These are phyloP conservation scores for Cucumis cinereus DNA, from an alignment of 306 rosid species.

Conservation along the genomic window DNA sequence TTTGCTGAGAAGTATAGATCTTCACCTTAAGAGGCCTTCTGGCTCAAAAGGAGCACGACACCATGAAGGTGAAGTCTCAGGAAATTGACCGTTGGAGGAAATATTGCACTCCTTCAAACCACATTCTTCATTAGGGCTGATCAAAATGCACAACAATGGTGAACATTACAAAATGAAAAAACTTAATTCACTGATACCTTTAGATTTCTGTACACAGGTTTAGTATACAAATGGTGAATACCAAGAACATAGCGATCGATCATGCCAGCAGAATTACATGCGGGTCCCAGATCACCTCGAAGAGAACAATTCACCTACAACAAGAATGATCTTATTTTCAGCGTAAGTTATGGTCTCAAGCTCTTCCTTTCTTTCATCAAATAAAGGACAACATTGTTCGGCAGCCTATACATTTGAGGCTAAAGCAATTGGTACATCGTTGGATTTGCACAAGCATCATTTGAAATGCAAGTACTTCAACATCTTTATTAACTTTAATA, in stretches of 20 bases:
- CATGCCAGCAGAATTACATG: constrained; percentile 86
- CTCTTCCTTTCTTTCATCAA: neutral
- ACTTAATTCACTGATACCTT: constrained; percentile 37
- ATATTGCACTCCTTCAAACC: constrained; percentile 68
- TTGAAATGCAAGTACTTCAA: neutral
- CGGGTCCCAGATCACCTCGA: constrained; percentile 87
- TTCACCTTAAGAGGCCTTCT: constrained; percentile 85
- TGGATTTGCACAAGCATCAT: neutral
- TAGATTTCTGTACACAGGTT: constrained; percentile 75
- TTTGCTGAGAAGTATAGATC: constrained; percentile 10
- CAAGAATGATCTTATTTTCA: constrained; percentile 14
- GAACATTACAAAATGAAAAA: constrained; percentile 7
- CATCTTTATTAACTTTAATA: too few species aligned
- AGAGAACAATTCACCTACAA: constrained; percentile 74
- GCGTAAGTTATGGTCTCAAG: neutral
- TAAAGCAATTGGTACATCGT: neutral
- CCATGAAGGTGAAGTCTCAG: constrained; percentile 74
- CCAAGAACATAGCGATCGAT: constrained; percentile 78
- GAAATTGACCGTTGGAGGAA: constrained; percentile 34
- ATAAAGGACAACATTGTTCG: neutral
- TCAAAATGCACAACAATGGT: neutral
- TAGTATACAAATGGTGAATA: constrained; percentile 53
- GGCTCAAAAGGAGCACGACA: constrained; percentile 91
- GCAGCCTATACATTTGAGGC: neutral
- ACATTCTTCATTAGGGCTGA: constrained; percentile 18